A percentile compares a stretch with the other conserved stretches of the same genome.
These are phyloP conservation scores for Wallacemonas sp. DNA, from an alignment of 208 protist genomes.

Conservation along the genomic window DNA sequence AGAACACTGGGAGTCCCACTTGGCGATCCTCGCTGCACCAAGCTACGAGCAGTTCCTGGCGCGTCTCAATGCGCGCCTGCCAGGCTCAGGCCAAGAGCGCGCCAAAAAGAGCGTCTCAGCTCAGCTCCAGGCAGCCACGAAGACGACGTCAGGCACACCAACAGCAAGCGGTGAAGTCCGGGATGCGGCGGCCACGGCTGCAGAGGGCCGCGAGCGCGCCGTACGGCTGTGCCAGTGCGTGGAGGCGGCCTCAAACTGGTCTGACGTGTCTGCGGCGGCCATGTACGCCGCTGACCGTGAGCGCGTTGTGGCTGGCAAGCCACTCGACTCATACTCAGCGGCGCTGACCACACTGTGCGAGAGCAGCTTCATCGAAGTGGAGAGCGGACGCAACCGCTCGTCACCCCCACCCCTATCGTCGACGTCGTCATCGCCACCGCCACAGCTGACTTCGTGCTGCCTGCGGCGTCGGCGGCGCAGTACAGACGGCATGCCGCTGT, in stretches of 20 bases:
- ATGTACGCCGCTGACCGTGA: background rate
- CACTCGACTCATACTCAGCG: no score
- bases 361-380: background rate
- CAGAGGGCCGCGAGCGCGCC: background rate
- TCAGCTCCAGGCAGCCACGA: no score
- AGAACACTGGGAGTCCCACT: background rate
- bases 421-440: no score
- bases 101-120: no score
- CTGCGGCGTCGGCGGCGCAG: background rate
- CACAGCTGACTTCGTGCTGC: no score
- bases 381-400: no score
- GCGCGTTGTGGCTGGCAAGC: no score
- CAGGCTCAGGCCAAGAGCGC: background rate
- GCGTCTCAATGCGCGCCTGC: background rate
- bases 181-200: no score
- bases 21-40: constrained; percentile 14
- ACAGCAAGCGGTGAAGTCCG: no score
- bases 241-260: background rate
- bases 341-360: no score
- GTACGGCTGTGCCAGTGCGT: background rate
- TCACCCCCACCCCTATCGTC: no score
- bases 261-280: background rate
- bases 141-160: no score
- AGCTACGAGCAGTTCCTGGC: constrained; percentile 5
- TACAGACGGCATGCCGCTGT: background rate